Base-by-base conservation (phyloP, 1,284 basidiomycete species). In the Ustilago lituana region DNA sequence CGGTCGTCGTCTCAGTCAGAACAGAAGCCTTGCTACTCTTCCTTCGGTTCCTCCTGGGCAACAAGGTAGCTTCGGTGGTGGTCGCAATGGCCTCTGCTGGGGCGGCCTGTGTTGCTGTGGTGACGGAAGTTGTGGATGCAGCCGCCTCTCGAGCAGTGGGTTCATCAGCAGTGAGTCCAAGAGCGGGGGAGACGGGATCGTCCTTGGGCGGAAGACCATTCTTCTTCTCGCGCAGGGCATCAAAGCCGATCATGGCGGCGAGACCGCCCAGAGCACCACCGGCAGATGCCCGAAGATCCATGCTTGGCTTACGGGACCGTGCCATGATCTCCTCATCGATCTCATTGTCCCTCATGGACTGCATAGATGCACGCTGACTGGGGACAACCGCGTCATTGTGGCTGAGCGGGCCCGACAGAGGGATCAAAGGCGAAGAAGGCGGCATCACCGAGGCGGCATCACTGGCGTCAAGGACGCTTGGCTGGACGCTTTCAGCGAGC, bases 191-290 rank as follows among this genome's bases (percentile, higher is more conserved):
- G 32, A 59, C 14, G 15, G 62, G 62, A 4, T 58, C 56, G 12
- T 66, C 47, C 35, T 66, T 66, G 8, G 54, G 52, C n/a, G 66
- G 62, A 14, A 66, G 44, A 12, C 69, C 64, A 19, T 60, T 58
- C 46, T 64, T 72, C 22, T 45, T 52, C 24, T 72, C 69, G 31
- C 56, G 59, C 19, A 72, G 56, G 5, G 64, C 59, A 37, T 72
- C 69, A 20, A 67, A 57, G 41, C 69, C 69, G 33, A 72, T 60
- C 63, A 67, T 67, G 49, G 64, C 64, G 20, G 64, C 69, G 15
- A 72, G 63, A 35, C 69, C 64, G 14, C 69, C 69, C 4, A 72
- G 52, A 5, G 64, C 69, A 19, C 69, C 64, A n/a, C 69, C 64
- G 2, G 69, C 69, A 38, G 68, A 62, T 8, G 62, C 59, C 15